Evolutionary conservation across 139 green algal species (phyloP).

Genomic region (Coccomyxa sp.): DNA sequence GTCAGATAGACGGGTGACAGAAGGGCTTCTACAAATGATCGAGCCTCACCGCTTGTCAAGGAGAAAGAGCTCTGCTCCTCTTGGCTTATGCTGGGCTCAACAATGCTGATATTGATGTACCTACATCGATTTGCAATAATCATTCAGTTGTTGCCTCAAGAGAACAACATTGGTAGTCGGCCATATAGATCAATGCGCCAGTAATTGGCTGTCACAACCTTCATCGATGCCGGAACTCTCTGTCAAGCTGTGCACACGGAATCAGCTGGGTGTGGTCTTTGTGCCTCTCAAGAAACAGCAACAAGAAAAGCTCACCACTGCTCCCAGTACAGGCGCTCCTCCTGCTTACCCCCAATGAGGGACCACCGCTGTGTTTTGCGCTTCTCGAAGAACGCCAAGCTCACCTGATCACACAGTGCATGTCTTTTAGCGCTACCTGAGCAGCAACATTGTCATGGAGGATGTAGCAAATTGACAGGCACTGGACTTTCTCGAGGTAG

Average conservation of each 20-base stretch:
- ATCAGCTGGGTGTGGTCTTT: no score
- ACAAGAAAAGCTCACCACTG: conserved; percentile 54
- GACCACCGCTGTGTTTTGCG: conserved; percentile 53
- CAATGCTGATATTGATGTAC: conserved; percentile 8
- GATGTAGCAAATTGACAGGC: not conserved
- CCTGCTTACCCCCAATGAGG: conserved; percentile 47
- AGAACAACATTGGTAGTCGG: not conserved
- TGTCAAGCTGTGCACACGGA: no score
- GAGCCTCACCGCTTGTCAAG: conserved; percentile 1
- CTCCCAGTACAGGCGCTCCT: conserved; percentile 87
- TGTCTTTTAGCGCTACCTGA: not conserved
- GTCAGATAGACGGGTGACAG: no score
- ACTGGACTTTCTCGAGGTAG: not conserved
- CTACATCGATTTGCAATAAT: not conserved
- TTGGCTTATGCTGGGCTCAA: conserved; percentile 9
- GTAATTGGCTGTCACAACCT: no score
- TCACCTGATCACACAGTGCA: conserved; percentile 27
- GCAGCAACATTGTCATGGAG: not conserved
- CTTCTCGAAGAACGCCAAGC: conserved; percentile 77
- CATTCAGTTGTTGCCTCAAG: not conserved
- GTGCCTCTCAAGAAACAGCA: not conserved
- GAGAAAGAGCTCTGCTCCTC: conserved; percentile 23
- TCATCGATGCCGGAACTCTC: no score
- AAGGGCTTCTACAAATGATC: no score
- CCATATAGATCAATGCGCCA: no score